A percentile compares a stretch with the other conserved stretches of the same genome.
phyloP scores from a whole-genome alignment of 2,329 filamentous ascomycete species.

The Alternaria brassicicola region DNA sequence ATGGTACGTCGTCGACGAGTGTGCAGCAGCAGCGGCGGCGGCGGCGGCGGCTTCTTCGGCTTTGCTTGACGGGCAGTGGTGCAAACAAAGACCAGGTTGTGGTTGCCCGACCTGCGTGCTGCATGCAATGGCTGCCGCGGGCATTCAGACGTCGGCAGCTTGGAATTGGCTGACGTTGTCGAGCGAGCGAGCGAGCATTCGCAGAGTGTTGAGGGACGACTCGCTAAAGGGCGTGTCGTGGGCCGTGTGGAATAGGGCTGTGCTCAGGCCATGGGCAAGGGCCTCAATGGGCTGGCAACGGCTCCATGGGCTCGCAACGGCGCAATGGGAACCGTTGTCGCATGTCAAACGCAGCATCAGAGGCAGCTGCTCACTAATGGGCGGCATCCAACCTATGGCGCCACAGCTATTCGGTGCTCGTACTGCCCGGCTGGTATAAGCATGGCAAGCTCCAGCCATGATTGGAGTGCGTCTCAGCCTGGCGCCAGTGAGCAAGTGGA shows the following conservation, averaged over 20 bases:
- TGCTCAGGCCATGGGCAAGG: slow-evolving; percentile 5
- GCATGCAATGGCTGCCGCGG: slow-evolving; percentile 24
- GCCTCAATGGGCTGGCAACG: slow-evolving; percentile 3
- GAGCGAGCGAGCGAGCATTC: too few relatives aligned
- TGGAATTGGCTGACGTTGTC: slow-evolving; percentile 22
- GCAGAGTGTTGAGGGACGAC: slow-evolving; percentile 8
- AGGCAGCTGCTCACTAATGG: neutral
- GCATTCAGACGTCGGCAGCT: slow-evolving; percentile 19
- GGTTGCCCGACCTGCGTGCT: slow-evolving; percentile 28
- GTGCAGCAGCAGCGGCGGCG: too few relatives aligned
- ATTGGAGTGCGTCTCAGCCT: slow-evolving; percentile 29
- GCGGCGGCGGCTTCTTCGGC: slow-evolving; percentile 15
- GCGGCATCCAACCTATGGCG: neutral
- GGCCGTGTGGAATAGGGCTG: neutral
- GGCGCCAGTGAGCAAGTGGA: slow-evolving; percentile 32
- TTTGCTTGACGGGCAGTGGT: slow-evolving; percentile 37
- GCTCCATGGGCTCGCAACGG: neutral
- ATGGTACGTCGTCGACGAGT: slow-evolving; percentile 1
- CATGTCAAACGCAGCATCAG: slow-evolving; percentile 4
- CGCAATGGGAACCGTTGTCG: slow-evolving; percentile 3
- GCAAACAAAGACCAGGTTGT: slow-evolving; percentile 33
- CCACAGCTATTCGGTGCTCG: neutral
- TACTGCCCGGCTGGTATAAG: slow-evolving; percentile 3
- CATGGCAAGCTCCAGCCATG: slow-evolving; percentile 6
- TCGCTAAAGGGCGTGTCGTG: slow-evolving; percentile 2